Base-by-base conservation (phyloP, 2,329 filamentous ascomycete genomes). In the Talaromyces marneffei region DNA sequence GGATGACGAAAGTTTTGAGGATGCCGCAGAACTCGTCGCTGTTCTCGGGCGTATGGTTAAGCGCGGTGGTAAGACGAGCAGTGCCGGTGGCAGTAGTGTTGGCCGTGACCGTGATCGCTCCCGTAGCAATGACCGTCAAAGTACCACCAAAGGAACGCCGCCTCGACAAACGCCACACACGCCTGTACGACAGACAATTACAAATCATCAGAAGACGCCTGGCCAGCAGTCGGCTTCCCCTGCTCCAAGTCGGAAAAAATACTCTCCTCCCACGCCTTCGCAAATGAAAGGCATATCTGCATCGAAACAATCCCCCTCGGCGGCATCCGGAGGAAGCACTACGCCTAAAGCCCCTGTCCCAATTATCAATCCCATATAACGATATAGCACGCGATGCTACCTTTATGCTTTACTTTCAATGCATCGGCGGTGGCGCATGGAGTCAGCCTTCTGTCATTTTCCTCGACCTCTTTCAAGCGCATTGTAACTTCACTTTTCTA, bases 1-100 rank as follows among this genome's bases (percentile, higher is more conserved):
- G 86, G 91, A 95, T 62, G 92, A 97, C 70, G 91, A 95, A 66
- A 95, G 94, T 80, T 99, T 97, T 72, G 86, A 89, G 66, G 94
- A 97, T 73, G 91, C 92, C 0, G 92, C 91, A 62, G 89, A 93
- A 69, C 82, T 97, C 12, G 92, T 97, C 8, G 88, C 89, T 1
- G 87, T 94, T 0, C 75, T 97, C 0, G 91, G 91, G 6, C 90
- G 88, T 70, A 94, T 97, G 87, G 91, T 92, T 83, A 92, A 89
- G 76, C 84, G 91, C 55, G 88, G 88, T 7, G 71, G 72, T 0
- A 78, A 77, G 59, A 67, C 70, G 9, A 69, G 65, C 60, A 71
- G 68, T 60, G 67, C 61, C 9, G 66, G 66, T 0, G 67, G 66
- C 5, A 74, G 72, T 55, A 76, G 72, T 63, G 71, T 69, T 1